Conservation (phyloP, 2,329 filamentous ascomycete genomes). For the Penicillium janthinellum region DNA sequence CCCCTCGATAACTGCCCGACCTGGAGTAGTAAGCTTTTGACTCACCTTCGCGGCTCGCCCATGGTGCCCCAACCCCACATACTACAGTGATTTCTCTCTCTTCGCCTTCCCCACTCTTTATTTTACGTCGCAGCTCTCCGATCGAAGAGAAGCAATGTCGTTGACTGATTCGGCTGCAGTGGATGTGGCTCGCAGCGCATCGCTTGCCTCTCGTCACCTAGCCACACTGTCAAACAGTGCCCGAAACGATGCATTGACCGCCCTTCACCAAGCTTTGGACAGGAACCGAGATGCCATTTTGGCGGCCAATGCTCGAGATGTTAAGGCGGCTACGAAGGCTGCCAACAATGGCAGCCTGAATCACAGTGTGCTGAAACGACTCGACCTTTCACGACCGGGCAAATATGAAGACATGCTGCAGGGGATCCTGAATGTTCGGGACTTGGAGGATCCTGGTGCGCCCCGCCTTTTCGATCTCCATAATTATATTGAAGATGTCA, state of each 20-base stretch:
- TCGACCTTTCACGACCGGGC: conserved; percentile 81
- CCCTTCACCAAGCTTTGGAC: conserved; percentile 76
- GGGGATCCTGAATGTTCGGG: conserved; percentile 85
- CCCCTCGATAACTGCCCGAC: neutral
- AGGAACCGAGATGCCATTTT: conserved; percentile 74
- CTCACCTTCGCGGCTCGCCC: neutral
- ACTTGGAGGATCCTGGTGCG: conserved; percentile 81
- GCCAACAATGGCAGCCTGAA: conserved; percentile 75
- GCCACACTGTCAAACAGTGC: conserved; percentile 74
- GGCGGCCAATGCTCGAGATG: conserved; percentile 80
- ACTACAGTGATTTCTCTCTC: neutral
- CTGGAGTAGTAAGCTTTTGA: neutral
- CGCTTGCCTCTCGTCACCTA: conserved; percentile 77
- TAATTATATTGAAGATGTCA: neutral
- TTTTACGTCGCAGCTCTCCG: neutral
- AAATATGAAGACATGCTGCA: conserved; percentile 99
- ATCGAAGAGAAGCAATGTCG: conserved; percentile 64
- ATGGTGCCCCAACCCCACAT: neutral
- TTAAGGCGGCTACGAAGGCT: conserved; percentile 72
- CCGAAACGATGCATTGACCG: conserved; percentile 81
- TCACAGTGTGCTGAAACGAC: conserved; percentile 79
- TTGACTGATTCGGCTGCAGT: conserved; percentile 80
- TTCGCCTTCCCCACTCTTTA: neutral
- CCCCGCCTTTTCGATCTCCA: conserved; percentile 18
- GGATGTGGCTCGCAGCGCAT: conserved; percentile 76